Evolutionary conservation across 768 basidiomycete genomes (phyloP).

Genomic region (Boletus reticulatus): DNA sequence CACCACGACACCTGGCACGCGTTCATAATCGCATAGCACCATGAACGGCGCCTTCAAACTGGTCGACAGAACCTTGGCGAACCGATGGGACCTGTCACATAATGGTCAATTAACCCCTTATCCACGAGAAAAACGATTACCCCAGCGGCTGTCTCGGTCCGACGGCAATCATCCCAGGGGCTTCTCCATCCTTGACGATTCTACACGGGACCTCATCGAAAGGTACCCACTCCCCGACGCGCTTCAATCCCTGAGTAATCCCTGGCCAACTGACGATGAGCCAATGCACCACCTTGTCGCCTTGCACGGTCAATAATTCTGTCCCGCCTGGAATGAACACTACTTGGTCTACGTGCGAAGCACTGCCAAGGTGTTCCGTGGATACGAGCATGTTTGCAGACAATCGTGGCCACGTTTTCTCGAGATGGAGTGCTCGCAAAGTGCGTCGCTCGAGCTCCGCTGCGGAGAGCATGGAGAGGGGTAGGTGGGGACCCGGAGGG

Average conservation of each 20-base stretch:
- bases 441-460: slow-evolving; percentile 29
- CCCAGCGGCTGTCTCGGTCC: slow-evolving; percentile 13
- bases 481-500: slow-evolving; percentile 12
- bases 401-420: slow-evolving; percentile 21
- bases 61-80: slow-evolving; percentile 20
- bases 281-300: slow-evolving; percentile 25
- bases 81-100: slow-evolving; percentile 8
- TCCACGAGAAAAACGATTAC: neutral
- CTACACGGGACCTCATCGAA: slow-evolving; percentile 15
- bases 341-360: slow-evolving; percentile 23
- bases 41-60: slow-evolving; percentile 20
- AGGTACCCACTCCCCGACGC: slow-evolving; percentile 19
- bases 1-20: slow-evolving; percentile 20
- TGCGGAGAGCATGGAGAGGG: slow-evolving; percentile 15
- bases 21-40: slow-evolving; percentile 21
- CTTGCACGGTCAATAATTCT: slow-evolving; percentile 28
- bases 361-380: neutral
- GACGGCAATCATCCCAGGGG: slow-evolving; percentile 19
- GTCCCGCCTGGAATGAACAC: slow-evolving; percentile 25
- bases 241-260: slow-evolving; percentile 12
- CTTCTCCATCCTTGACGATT: slow-evolving; percentile 19
- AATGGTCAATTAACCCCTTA: neutral
- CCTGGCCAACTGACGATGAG: slow-evolving; percentile 18
- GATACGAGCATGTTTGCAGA: slow-evolving; percentile 13
- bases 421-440: slow-evolving; percentile 25